Conservation (phyloP, 2,329 filamentous ascomycete genomes). For the Arthrinium phaeospermum region DNA sequence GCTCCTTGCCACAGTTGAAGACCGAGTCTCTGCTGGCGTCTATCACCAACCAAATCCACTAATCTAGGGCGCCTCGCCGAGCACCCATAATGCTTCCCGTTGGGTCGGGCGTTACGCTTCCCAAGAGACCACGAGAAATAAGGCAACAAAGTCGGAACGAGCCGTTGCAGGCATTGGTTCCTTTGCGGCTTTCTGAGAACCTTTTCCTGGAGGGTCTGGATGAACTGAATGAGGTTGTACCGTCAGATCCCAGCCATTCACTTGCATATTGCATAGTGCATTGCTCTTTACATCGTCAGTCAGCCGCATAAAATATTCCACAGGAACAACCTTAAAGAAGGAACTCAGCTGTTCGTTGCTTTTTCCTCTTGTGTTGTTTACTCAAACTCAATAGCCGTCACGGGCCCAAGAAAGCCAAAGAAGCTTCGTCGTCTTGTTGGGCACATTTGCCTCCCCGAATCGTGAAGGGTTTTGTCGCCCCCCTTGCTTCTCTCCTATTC, state of each 20-base stretch:
- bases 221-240: background rate
- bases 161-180: background rate
- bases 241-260: background rate
- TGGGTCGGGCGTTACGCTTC: background rate
- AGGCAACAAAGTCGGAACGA: background rate
- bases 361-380: background rate
- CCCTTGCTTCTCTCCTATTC: background rate
- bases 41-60: background rate
- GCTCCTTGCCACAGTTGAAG: background rate
- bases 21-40: background rate
- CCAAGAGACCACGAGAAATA: background rate
- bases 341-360: background rate
- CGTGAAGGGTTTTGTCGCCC: background rate
- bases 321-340: background rate
- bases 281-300: background rate
- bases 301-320: background rate
- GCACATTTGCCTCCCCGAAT: background rate
- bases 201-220: background rate
- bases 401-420: background rate
- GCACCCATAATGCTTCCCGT: background rate
- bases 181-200: background rate
- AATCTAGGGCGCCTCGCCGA: background rate
- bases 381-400: conserved; percentile 3
- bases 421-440: background rate
- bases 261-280: background rate